These are phyloP conservation scores for Amanita rimosa DNA, from an alignment of 768 basidiomycete genomes.

Conservation along the genomic window DNA sequence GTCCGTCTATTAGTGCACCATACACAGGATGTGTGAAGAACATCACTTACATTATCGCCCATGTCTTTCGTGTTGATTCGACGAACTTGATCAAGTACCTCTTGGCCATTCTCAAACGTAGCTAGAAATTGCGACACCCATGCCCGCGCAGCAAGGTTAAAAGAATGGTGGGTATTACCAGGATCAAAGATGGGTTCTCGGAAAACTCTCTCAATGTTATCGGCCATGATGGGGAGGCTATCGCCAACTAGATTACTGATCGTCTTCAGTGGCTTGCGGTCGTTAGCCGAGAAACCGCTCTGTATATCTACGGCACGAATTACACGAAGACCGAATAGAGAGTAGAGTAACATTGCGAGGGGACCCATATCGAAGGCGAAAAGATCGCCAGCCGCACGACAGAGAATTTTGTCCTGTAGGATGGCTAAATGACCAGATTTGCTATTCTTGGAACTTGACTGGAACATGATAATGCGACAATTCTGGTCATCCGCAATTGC, in stretches of 20 bases:
- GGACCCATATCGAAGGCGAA: conserved; percentile 45
- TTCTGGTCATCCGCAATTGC: conserved; percentile 29
- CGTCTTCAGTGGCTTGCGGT: conserved; percentile 28
- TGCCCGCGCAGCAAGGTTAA: conserved; percentile 31
- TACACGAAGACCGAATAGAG: conserved; percentile 29
- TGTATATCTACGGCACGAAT: conserved; percentile 48
- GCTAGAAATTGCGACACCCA: conserved; percentile 41
- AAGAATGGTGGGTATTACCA: conserved; percentile 17
- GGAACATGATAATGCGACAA: conserved; percentile 25
- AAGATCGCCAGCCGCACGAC: conserved; percentile 29
- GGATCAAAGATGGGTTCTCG: conserved; percentile 23
- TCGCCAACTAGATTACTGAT: conserved; percentile 31
- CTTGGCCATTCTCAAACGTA: conserved; percentile 27
- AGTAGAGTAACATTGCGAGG: conserved; percentile 36
- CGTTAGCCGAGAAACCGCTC: conserved; percentile 28
- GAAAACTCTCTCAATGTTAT: conserved; percentile 27
- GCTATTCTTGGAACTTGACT: conserved; percentile 7
- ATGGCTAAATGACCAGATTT: conserved; percentile 10
- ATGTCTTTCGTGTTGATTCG: conserved; percentile 34
- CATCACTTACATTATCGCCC: conserved; percentile 17
- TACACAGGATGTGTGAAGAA: background rate
- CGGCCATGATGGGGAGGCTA: conserved; percentile 20
- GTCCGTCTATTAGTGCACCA: conserved; percentile 1
- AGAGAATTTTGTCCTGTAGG: conserved; percentile 32
- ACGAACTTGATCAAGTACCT: conserved; percentile 27